Evolutionary conservation across 1,139 yeast species (phyloP).

Genomic region (Saccharomyces hybrid): DNA sequence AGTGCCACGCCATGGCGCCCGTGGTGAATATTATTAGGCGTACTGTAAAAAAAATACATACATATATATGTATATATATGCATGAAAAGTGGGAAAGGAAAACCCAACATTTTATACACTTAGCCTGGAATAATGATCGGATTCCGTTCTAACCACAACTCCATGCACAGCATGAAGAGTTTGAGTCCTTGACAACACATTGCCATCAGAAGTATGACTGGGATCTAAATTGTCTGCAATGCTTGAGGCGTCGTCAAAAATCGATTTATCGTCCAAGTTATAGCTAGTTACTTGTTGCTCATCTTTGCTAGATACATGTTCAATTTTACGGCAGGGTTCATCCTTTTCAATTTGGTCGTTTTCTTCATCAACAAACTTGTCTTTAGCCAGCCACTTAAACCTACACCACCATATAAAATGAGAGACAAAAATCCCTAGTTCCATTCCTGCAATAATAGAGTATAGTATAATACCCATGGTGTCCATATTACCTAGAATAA

Average conservation of each 20-base stretch:
- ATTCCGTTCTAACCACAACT: conserved; percentile 5
- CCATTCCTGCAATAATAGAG: conserved; percentile 61
- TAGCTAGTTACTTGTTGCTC: not conserved
- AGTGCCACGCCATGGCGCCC: not conserved
- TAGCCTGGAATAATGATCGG: not conserved
- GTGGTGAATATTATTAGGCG: not conserved
- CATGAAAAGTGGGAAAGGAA: too few species aligned
- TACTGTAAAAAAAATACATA: not conserved
- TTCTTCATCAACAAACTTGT: conserved; percentile 10
- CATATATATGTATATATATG: not conserved
- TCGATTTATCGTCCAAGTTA: not conserved
- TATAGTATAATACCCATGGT: conserved; percentile 72
- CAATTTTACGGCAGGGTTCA: conserved; percentile 5
- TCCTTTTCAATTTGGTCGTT: conserved; percentile 14
- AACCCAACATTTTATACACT: not conserved
- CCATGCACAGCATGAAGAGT: conserved; percentile 11
- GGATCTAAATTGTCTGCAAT: not conserved
- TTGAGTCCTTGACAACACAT: not conserved
- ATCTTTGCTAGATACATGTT: not conserved
- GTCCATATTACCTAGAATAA: conserved; percentile 58
- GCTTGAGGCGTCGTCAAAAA: not conserved
- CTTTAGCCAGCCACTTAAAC: conserved; percentile 35
- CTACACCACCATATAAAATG: conserved; percentile 67
- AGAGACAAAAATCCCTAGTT: conserved; percentile 64
- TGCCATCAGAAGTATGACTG: not conserved